These are phyloP conservation scores for Aureoboletus auriporus DNA, from an alignment of 768 basidiomycete genomes.

Conservation along the genomic window DNA sequence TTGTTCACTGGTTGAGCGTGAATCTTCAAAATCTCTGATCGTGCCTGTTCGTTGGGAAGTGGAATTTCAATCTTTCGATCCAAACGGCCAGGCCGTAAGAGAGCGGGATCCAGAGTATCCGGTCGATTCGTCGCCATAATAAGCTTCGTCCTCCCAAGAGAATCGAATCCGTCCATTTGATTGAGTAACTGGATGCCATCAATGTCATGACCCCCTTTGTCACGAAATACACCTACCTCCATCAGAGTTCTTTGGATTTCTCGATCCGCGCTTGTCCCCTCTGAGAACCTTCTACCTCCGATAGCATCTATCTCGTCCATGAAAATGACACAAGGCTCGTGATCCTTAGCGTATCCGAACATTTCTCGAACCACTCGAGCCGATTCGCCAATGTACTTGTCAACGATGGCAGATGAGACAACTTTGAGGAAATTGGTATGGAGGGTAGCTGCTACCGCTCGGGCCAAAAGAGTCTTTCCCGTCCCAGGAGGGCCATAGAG, in stretches of 20 bases:
- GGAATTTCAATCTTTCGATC: conserved; percentile 99
- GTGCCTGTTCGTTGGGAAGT: conserved; percentile 94
- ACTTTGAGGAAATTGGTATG: conserved; percentile 98
- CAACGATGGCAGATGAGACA: conserved; percentile 95
- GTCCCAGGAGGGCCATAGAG: conserved; percentile 97
- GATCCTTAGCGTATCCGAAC: conserved; percentile 97
- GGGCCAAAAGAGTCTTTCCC: conserved; percentile 91
- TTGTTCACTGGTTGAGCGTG: conserved; percentile 94
- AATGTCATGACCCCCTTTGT: neutral
- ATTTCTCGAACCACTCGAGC: conserved; percentile 96
- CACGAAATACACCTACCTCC: conserved; percentile 55
- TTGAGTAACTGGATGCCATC: conserved; percentile 68
- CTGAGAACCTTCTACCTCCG: conserved; percentile 85
- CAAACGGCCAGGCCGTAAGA: conserved; percentile 91
- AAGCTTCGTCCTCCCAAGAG: conserved; percentile 89
- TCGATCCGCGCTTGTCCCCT: conserved; percentile 96
- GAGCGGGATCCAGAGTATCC: conserved; percentile 95
- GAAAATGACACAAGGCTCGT: conserved; percentile 98
- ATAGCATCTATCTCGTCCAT: conserved; percentile 99
- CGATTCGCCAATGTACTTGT: conserved; percentile 98
- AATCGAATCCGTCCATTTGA: conserved; percentile 99
- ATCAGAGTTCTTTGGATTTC: conserved; percentile 98
- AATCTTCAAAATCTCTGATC: conserved; percentile 96
- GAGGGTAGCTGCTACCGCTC: conserved; percentile 93
- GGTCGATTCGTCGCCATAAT: conserved; percentile 99